These are phyloP conservation scores for Oxalis stricta DNA, from an alignment of 441 rosid genomes.

Conservation along the genomic window DNA sequence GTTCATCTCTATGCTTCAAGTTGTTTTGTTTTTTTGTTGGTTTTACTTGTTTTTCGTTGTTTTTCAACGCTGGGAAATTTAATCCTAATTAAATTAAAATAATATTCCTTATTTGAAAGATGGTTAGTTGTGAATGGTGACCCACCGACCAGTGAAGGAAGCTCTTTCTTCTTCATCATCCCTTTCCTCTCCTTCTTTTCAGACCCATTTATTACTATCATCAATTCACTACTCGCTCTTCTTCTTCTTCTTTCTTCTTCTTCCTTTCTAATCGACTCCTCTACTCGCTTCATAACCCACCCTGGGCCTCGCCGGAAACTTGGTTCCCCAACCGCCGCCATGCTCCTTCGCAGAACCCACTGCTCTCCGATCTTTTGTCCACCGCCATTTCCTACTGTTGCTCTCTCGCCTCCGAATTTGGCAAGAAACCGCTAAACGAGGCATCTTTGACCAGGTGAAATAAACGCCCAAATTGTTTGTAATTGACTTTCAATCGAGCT, in stretches of 20 bases:
- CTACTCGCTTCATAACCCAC: neutral
- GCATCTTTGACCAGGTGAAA: conserved; percentile 50
- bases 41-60: no score
- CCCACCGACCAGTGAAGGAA: no score
- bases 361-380: conserved; percentile 48
- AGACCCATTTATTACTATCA: neutral
- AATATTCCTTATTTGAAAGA: no score
- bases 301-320: conserved; percentile 12
- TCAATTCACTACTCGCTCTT: neutral
- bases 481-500: neutral
- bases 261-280: neutral
- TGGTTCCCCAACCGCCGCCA: conserved; percentile 17
- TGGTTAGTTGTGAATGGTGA: no score
- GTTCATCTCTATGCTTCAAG: no score
- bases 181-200: no score
- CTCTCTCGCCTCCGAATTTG: conserved; percentile 50
- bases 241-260: neutral
- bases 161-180: no score
- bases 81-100: no score
- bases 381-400: conserved; percentile 28
- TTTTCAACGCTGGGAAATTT: no score
- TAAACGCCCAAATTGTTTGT: neutral
- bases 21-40: no score
- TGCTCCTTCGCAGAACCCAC: conserved; percentile 29
- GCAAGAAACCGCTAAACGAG: conserved; percentile 57